phyloP scores from a whole-genome alignment of 164 flowering plant genomes.

The Houttuynia cordata region DNA sequence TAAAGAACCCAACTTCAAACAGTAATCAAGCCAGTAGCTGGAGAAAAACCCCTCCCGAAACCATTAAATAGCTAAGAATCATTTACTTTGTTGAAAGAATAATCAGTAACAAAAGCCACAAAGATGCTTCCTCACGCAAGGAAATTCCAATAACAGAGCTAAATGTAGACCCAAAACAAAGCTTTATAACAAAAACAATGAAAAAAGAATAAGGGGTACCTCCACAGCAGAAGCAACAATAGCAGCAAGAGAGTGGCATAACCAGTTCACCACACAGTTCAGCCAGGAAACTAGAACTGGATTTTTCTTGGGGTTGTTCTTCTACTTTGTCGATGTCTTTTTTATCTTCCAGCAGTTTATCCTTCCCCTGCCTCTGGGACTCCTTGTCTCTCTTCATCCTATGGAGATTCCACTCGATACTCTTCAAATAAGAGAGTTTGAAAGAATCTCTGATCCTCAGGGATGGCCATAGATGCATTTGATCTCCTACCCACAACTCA shows the following conservation, averaged over 20 bases:
- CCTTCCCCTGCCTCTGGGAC: slow-evolving; percentile 3
- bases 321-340: background rate
- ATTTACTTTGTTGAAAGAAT: too few relatives aligned
- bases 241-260: slow-evolving; percentile 43
- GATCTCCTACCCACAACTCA: background rate
- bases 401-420: slow-evolving; percentile 38
- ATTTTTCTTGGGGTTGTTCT: background rate
- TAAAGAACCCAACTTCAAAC: too few relatives aligned
- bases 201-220: slow-evolving; percentile 21
- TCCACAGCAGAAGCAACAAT: slow-evolving; percentile 62
- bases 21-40: too few relatives aligned
- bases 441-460: slow-evolving; percentile 45
- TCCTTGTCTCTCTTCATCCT: slow-evolving; percentile 38
- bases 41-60: too few relatives aligned
- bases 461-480: slow-evolving; percentile 79
- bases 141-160: too few relatives aligned
- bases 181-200: too few relatives aligned
- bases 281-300: slow-evolving; percentile 4
- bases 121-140: too few relatives aligned
- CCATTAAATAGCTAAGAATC: too few relatives aligned
- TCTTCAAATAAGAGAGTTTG: slow-evolving; percentile 38
- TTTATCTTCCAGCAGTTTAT: slow-evolving; percentile 23
- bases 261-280: slow-evolving; percentile 23
- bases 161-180: too few relatives aligned
- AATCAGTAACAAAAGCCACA: too few relatives aligned